Evolutionary conservation across 164 flowering plant species (phyloP), one percentile per base, ranked within the genome.

Genomic region (Euptelea pleiosperma): DNA sequence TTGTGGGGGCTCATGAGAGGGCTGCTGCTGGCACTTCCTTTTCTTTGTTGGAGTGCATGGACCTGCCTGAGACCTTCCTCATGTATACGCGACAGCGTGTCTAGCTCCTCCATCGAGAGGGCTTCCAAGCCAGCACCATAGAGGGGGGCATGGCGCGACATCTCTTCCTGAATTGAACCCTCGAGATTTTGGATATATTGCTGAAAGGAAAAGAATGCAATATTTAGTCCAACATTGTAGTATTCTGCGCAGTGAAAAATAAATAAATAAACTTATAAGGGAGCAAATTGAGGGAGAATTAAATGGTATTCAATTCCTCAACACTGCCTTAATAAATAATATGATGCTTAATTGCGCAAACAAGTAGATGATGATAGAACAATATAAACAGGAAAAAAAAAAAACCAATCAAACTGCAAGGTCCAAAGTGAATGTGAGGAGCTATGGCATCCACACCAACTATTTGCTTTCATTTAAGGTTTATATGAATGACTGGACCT

Each of bases 91-190:
- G 97, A 67, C 35, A 94, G 30, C 3, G 99, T 94, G 66, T 94
- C 97, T 66, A 94, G 68, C 74, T 94, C 99, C 69, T 82, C 82
- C 91, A 87, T 75, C 21, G 99, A 91, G 21, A 94, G 72, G 52
- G 85, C 80, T 66, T 94, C 99, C 72, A 94, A 68, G 21, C 96
- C 96, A 8, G 79, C 99, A 48, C 99, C 99, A 63, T 94, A 94
- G 0, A 94, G 87, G 45, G 99, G 99, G 8, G 99, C 97, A 74
- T 94, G 97, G 6, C 97, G 80, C 1, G 97, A 76, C 93, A 94
- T 94, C 71, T 94, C 99, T 67, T 94, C 99, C 64, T 82, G 96
- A 63, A 88, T 83, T 28, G 87, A 81, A 37, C 72, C 67, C 71
- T 91, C 89, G 0, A 86, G 84, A 4, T 78, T 71, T 37, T 78